These are phyloP conservation scores for Moricandia arvensis DNA, from an alignment of 345 rosid genomes.

Conservation along the genomic window DNA sequence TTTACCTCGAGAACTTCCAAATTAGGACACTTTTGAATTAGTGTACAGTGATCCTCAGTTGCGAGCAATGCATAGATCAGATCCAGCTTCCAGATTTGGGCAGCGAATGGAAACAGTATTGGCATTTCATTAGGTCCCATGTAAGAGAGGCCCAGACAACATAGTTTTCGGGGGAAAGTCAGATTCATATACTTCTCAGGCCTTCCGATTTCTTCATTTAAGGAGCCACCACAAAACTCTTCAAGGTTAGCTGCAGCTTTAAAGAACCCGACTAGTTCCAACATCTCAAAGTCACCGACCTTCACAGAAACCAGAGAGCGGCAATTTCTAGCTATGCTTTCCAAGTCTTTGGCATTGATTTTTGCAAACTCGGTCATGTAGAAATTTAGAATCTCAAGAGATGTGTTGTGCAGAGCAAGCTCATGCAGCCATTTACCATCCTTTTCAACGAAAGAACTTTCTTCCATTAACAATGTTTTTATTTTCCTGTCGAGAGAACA, in stretches of 20 bases:
- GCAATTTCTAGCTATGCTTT: conserved; percentile 75
- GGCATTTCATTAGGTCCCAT: conserved; percentile 77
- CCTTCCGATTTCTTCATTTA: conserved; percentile 49
- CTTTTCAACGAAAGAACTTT: conserved; percentile 60
- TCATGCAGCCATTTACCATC: conserved; percentile 93
- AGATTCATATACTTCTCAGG: conserved; percentile 55
- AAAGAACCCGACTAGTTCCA: conserved; percentile 71
- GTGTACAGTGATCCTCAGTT: conserved; percentile 80
- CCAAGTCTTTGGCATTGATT: conserved; percentile 67
- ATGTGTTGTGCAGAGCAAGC: conserved; percentile 68
- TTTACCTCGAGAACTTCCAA: conserved; percentile 73
- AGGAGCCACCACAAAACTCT: conserved; percentile 91
- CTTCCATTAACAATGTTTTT: conserved; percentile 78
- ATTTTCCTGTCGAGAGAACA: conserved; percentile 55
- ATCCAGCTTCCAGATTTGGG: conserved; percentile 72
- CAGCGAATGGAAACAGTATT: conserved; percentile 75
- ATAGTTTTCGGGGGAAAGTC: conserved; percentile 58
- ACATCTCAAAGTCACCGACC: conserved; percentile 73
- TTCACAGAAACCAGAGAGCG: conserved; percentile 66
- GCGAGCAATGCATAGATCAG: conserved; percentile 83
- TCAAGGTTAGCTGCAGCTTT: conserved; percentile 63
- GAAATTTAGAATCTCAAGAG: conserved; percentile 79
- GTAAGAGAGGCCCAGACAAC: conserved; percentile 73
- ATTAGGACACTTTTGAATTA: conserved; percentile 81
- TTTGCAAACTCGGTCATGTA: conserved; percentile 68